These are phyloP conservation scores for Carallia brachiata DNA, from an alignment of 345 rosid species.

Conservation along the genomic window DNA sequence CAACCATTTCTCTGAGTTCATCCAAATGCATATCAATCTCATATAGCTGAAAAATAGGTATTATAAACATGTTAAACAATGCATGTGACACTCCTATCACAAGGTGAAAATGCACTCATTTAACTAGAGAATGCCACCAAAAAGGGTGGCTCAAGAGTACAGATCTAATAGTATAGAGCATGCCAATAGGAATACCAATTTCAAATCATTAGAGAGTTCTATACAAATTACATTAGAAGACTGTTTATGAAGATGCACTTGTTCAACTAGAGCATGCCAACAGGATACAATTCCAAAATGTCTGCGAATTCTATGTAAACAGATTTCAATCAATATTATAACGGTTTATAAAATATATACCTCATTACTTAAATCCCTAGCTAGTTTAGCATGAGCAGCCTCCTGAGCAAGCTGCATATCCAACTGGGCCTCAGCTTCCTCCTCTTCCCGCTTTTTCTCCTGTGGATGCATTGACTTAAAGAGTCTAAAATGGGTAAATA, in stretches of 20 bases:
- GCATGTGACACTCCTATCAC: not conserved
- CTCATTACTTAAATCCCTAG: conserved; percentile 69
- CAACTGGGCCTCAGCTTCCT: conserved; percentile 68
- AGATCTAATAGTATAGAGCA: not conserved
- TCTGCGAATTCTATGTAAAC: too few relatives aligned
- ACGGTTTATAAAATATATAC: conserved; percentile 28
- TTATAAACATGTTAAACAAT: conserved; percentile 8
- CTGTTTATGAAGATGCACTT: too few relatives aligned
- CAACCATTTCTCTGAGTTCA: conserved; percentile 64
- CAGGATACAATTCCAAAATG: not conserved
- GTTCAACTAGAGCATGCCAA: too few relatives aligned
- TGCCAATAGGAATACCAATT: not conserved
- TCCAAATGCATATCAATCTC: conserved; percentile 69
- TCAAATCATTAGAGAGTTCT: not conserved
- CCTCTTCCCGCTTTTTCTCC: conserved; percentile 82
- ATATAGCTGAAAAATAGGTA: conserved; percentile 51
- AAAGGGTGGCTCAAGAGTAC: too few relatives aligned
- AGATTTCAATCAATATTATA: not conserved
- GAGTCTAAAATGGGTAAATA: not conserved
- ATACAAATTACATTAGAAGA: too few relatives aligned
- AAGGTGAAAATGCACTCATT: not conserved
- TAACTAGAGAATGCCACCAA: not conserved
- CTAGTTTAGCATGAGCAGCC: conserved; percentile 78
- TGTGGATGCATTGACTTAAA: conserved; percentile 12
- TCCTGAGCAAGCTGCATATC: conserved; percentile 83